These are phyloP conservation scores for Linum trigynum DNA, from an alignment of 345 rosid species.

Conservation along the genomic window DNA sequence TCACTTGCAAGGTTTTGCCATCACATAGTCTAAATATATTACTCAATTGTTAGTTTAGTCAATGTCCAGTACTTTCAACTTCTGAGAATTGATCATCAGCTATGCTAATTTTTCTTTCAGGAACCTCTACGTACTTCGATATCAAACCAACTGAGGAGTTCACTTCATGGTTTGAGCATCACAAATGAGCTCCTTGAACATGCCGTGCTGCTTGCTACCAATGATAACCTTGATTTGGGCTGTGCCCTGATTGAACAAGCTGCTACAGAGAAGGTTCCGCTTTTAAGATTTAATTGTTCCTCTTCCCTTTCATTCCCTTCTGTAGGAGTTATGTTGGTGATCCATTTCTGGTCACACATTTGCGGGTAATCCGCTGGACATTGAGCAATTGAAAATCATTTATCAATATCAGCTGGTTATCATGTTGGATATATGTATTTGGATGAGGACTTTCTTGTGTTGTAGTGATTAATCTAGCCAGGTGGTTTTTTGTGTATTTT, in stretches of 20 bases:
- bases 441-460: not conserved
- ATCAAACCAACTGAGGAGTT: constrained; percentile 72
- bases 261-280: constrained; percentile 80
- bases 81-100: not conserved
- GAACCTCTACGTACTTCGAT: constrained; percentile 88
- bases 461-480: not conserved
- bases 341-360: not conserved
- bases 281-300: not conserved
- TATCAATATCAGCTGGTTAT: not conserved
- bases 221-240: constrained; percentile 99
- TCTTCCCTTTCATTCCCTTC: not conserved
- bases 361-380: not conserved
- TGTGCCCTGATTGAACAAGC: constrained; percentile 98
- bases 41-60: not conserved
- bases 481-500: not conserved
- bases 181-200: constrained; percentile 69
- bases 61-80: not conserved
- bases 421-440: not conserved
- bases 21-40: not conserved
- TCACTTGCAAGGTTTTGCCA: constrained; percentile 83
- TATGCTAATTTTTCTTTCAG: constrained; percentile 20
- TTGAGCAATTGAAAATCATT: not conserved
- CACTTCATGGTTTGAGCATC: constrained; percentile 59
- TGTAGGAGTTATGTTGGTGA: not conserved
- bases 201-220: constrained; percentile 89